Percentiles rank a stretch among this genome's conserved stretches.
Conservation (phyloP, 73 alveolate genomes). For the Halteria grandinella region DNA sequence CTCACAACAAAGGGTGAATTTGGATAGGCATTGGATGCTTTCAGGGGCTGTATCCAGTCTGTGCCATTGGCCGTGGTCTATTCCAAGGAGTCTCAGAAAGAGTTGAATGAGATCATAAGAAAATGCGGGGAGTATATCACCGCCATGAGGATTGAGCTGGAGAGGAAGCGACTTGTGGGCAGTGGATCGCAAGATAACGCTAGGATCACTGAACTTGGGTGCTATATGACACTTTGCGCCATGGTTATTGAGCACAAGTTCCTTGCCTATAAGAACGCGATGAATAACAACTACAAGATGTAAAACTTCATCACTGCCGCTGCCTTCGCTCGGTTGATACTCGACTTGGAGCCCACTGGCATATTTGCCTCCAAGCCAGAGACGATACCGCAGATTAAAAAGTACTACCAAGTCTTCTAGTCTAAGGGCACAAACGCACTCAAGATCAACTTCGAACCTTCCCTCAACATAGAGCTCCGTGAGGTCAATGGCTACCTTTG, state of each 20-base stretch:
- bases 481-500: conserved; percentile 51
- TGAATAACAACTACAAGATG: conserved; percentile 46
- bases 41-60: no score
- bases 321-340: conserved; percentile 43
- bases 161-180: conserved; percentile 45
- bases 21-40: no score
- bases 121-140: conserved; percentile 52
- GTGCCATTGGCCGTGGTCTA: no score
- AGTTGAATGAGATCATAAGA: conserved; percentile 11
- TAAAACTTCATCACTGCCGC: conserved; percentile 70
- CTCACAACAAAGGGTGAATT: no score
- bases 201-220: conserved; percentile 44
- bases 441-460: conserved; percentile 30
- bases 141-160: conserved; percentile 65
- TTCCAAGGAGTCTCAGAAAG: conserved; percentile 36
- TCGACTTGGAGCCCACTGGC: conserved; percentile 64
- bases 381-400: conserved; percentile 42
- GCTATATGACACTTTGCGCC: conserved; percentile 60
- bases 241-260: conserved; percentile 58
- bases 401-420: conserved; percentile 64
- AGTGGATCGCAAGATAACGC: conserved; percentile 13
- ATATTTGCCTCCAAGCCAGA: conserved; percentile 64
- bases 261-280: conserved; percentile 65
- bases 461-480: background rate
- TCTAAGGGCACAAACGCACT: conserved; percentile 47